Percentiles rank a stretch among this genome's conserved stretches.
These are phyloP conservation scores for Tetracladium maxilliforme DNA, from an alignment of 2,329 filamentous ascomycete genomes.

Conservation along the genomic window DNA sequence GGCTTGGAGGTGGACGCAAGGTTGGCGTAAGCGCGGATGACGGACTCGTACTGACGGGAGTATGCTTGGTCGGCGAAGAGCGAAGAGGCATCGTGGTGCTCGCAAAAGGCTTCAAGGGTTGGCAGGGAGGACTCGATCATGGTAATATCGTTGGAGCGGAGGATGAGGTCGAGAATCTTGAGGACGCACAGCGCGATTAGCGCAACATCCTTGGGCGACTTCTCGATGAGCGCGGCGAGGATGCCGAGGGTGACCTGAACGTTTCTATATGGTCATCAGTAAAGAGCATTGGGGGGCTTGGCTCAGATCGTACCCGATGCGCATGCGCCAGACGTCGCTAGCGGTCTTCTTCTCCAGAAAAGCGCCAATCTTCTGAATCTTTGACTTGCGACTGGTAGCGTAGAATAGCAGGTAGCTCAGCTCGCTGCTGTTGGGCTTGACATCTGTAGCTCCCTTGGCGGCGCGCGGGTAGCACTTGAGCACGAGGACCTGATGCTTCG, in stretches of 20 bases:
- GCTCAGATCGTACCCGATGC: constrained; percentile 59
- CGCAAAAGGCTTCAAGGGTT: constrained; percentile 79
- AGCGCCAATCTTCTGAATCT: constrained; percentile 88
- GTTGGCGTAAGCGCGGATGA: constrained; percentile 65
- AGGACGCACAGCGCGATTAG: constrained; percentile 78
- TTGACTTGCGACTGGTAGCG: constrained; percentile 82
- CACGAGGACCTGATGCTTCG: constrained; percentile 92
- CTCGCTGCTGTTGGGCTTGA: constrained; percentile 93
- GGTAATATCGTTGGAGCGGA: constrained; percentile 75
- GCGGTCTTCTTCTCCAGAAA: constrained; percentile 92
- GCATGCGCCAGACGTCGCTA: constrained; percentile 76
- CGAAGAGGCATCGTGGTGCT: constrained; percentile 72
- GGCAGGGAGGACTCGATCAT: constrained; percentile 84
- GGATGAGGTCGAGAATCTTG: constrained; percentile 68
- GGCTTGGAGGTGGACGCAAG: constrained; percentile 54
- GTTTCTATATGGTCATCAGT: constrained; percentile 39
- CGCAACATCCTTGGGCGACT: constrained; percentile 77
- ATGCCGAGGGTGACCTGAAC: constrained; percentile 93
- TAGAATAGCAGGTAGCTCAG: constrained; percentile 96
- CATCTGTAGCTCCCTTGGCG: constrained; percentile 79
- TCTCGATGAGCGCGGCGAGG: constrained; percentile 80
- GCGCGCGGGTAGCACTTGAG: constrained; percentile 93
- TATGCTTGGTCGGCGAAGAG: constrained; percentile 79
- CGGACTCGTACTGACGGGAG: constrained; percentile 65
- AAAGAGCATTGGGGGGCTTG: constrained; percentile 2